Base-by-base conservation (phyloP, 2,329 filamentous ascomycete species). In the Talaromyces sp. region DNA sequence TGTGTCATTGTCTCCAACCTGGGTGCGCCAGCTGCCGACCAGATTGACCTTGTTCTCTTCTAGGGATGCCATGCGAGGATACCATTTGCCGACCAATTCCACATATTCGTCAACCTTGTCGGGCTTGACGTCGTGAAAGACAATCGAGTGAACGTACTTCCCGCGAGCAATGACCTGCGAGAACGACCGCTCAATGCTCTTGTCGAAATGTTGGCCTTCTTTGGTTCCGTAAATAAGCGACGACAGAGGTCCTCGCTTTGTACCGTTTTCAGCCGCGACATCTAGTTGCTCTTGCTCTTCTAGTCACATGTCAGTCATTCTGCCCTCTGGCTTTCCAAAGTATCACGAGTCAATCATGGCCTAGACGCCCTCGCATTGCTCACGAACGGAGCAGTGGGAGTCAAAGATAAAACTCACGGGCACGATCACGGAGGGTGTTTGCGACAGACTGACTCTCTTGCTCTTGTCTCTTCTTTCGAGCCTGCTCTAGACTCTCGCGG, bases 141-240 rank as follows among this genome's bases (percentile, higher is more conserved):
- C 92, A 75, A 99, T 97, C 54, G 92, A 96, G 79, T 99, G 95
- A 61, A 99, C 93, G 73, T 99, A 99, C 81, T 99, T 99, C 73
- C 95, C 95, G 67, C 95, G 86, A 25, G 95, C 95, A 52, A 99
- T 82, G 50, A 98, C 91, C 77, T 97, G 93, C 58, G 91, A 96
- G 80, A 98, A 99, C 74, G 91, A 96, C 63, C 93, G 88, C 80
- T 98, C 92, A 72, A 99, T 93, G 79, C 98, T 93, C 67, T 91
- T 90, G 73, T 99, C 95, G 75, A 97, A 86, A 80, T 96, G 90
- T 65, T 93, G 88, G 35, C 93, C 95, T 78, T 98, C 93, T 73
- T 95, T 92, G 14, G 95, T 99, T 72, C 95, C 95, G 78, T 99
- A 98, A 74, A 99, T 96, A 69, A 99, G 86, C 69, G 89, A 93